Evolutionary conservation across 2,329 filamentous ascomycete genomes (phyloP).

Genomic region (Chaetothyriales sp.): DNA sequence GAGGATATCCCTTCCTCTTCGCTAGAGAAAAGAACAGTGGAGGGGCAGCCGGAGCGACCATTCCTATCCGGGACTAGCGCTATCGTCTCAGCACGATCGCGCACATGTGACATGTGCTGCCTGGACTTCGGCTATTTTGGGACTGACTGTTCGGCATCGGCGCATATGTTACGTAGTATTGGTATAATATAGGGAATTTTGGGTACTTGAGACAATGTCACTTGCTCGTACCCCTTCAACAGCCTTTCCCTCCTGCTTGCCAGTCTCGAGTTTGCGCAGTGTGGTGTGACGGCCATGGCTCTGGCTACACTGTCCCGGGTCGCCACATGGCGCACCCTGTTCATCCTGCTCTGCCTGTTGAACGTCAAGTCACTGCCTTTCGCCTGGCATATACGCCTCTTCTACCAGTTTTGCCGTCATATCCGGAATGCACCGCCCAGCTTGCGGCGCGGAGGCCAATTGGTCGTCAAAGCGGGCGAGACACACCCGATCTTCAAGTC

Average conservation of each 20-base stretch:
- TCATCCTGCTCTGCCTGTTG: constrained; percentile 40
- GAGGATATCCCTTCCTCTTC: too few relatives aligned
- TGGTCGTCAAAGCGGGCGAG: constrained; percentile 18
- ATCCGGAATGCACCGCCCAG: constrained; percentile 36
- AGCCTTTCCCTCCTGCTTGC: neutral
- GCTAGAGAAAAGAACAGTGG: too few relatives aligned
- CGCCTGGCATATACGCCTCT: constrained; percentile 56
- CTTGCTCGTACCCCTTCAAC: neutral
- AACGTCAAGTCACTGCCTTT: constrained; percentile 65
- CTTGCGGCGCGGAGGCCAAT: constrained; percentile 28
- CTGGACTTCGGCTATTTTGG: neutral
- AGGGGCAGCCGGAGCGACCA: too few relatives aligned
- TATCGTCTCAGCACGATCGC: neutral
- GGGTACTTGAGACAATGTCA: neutral
- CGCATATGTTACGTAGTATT: neutral
- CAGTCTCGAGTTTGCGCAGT: neutral
- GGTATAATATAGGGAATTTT: too few relatives aligned
- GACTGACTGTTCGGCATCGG: neutral
- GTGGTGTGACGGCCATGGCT: neutral
- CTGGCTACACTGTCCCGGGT: constrained; percentile 4
- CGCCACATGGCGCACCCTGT: constrained; percentile 22
- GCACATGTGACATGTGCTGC: neutral
- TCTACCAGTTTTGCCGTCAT: constrained; percentile 43
- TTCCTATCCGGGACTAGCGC: neutral
- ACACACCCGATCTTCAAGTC: constrained; percentile 55